These are phyloP conservation scores for Didymella lethalis DNA, from an alignment of 2,329 filamentous ascomycete genomes.

Conservation along the genomic window DNA sequence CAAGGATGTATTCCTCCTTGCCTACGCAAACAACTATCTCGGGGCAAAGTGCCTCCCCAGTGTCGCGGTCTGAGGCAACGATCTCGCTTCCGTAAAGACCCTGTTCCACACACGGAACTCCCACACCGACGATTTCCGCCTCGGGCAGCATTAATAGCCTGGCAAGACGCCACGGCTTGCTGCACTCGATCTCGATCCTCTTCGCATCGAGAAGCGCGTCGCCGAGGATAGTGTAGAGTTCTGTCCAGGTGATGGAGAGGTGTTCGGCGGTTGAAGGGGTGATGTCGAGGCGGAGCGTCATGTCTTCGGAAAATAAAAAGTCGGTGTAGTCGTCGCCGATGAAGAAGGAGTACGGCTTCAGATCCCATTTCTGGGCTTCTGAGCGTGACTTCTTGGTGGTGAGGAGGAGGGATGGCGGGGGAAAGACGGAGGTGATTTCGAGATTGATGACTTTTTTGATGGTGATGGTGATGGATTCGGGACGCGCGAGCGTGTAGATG, in stretches of 20 bases:
- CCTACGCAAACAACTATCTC: slow-evolving; percentile 11
- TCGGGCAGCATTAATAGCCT: slow-evolving; percentile 27
- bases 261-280: slow-evolving; percentile 10
- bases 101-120: slow-evolving; percentile 22
- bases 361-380: slow-evolving; percentile 11
- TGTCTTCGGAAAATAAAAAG: slow-evolving; percentile 18
- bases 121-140: slow-evolving; percentile 23
- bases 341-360: slow-evolving; percentile 15
- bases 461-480: neutral
- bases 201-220: slow-evolving; percentile 19
- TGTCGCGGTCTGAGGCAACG: slow-evolving; percentile 23
- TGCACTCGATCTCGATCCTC: slow-evolving; percentile 22
- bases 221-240: slow-evolving; percentile 21
- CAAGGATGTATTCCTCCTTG: slow-evolving; percentile 8
- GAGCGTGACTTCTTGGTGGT: slow-evolving; percentile 19
- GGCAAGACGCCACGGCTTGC: slow-evolving; percentile 18
- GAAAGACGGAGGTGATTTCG: slow-evolving; percentile 17
- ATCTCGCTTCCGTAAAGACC: slow-evolving; percentile 21
- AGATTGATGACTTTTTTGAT: slow-evolving; percentile 7
- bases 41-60: slow-evolving; percentile 13
- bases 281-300: slow-evolving; percentile 22
- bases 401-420: slow-evolving; percentile 17
- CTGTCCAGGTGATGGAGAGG: slow-evolving; percentile 26
- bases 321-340: slow-evolving; percentile 20
- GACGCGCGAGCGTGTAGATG: neutral